Evolutionary conservation across 306 rosid species (phyloP), one percentile per base, ranked within the genome.

Genomic region (Rosa lucieae): DNA sequence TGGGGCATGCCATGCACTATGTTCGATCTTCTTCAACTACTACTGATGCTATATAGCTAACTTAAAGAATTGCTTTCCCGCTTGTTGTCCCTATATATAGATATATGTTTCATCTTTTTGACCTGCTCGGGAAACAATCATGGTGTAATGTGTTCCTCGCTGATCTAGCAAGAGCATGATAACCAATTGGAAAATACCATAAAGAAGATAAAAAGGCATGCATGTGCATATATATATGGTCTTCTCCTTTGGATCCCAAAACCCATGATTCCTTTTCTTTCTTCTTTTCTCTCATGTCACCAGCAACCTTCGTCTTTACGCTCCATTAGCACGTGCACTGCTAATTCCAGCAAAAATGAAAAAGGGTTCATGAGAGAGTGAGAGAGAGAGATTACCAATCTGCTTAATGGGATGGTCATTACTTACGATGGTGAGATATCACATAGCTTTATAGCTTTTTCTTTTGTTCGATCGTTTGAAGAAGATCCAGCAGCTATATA

Each of bases 271-370:
- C 66, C 20, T 40, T 81, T 80, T 35, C 69, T 32, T 62, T 11
- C 42, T 26, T 59, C 66, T 58, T 58, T 29, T 62, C 40, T 62
- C 68, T 29, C n/a, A 21, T 63, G 67, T 84, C 75, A 32, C 77
- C 72, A 81, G 81, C 84, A 86, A 70, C 61, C 92, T 88, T 88
- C 84, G 78, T 78, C 85, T 67, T 82, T 84, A 84, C 82, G 86
- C 79, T 51, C 86, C 83, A 77, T 7, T 61, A 58, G 75, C 94
- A 85, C 92, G 90, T 89, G 97, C 84, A 68, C 3, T 63, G 67
- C 15, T 23, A 59, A 23, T 26, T 59, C 67, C 7, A 23, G 67
- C 67, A 59, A 59, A 59, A 23, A n/a, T 9, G 29, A 8, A 1
- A 5, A 8, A 18, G 62, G 63, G 63, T 8, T 56, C 29, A 56